Conservation (phyloP, 2,329 filamentous ascomycete species). For the Calonectria multiphialidica region DNA sequence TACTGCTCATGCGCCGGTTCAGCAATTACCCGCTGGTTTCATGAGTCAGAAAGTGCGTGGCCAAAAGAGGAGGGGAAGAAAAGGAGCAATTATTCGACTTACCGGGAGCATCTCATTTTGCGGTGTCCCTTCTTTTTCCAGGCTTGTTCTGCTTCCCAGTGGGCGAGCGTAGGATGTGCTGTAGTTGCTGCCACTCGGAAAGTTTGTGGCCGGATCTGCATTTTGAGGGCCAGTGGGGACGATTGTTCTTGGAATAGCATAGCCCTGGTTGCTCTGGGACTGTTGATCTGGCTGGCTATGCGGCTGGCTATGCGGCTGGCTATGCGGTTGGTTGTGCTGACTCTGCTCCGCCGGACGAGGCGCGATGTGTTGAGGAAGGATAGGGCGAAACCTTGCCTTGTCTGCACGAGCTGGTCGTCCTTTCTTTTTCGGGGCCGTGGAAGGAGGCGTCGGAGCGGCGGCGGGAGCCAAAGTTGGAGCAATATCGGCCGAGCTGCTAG, state of each 20-base stretch:
- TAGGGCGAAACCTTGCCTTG: conserved; percentile 46
- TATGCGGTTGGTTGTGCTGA: background rate
- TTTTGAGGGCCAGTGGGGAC: background rate
- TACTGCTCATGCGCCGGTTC: conserved; percentile 10
- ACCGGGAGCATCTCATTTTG: conserved; percentile 13
- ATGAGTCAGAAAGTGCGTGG: background rate
- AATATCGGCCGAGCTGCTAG: conserved; percentile 22
- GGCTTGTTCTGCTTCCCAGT: background rate
- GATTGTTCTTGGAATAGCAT: background rate
- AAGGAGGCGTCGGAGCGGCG: conserved; percentile 14
- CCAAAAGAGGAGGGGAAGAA: background rate
- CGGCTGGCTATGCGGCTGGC: background rate
- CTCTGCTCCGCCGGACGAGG: conserved; percentile 41
- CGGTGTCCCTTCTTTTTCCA: background rate
- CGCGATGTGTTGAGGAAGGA: conserved; percentile 49
- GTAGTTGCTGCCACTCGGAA: conserved; percentile 7
- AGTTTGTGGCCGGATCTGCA: background rate
- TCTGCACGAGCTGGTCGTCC: conserved; percentile 60
- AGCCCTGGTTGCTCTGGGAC: background rate
- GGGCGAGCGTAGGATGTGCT: conserved; percentile 9
- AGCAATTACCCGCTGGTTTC: conserved; percentile 17
- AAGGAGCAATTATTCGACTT: background rate
- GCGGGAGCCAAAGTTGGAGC: conserved; percentile 17
- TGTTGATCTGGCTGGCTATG: background rate
- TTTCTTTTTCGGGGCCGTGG: conserved; percentile 52